Conservation (phyloP, 1,284 basidiomycete genomes). For the Vanrija sp. region DNA sequence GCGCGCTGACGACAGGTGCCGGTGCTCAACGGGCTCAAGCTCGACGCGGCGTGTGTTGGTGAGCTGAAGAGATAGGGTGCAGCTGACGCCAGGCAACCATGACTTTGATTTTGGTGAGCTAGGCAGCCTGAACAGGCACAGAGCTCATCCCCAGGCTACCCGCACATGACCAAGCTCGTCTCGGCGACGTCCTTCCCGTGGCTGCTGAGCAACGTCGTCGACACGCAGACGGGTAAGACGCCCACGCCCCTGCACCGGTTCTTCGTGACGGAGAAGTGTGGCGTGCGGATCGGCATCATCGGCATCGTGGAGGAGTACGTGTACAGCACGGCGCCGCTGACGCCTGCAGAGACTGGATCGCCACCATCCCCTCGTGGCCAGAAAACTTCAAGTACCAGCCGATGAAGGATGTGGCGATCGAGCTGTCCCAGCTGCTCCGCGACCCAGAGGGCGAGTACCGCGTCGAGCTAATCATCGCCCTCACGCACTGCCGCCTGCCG, state of each 20-base stretch:
- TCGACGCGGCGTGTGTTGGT: conserved; percentile 46
- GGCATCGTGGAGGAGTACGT: conserved; percentile 76
- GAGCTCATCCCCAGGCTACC: conserved; percentile 58
- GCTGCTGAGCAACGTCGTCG: conserved; percentile 71
- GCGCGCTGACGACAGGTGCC: conserved; percentile 58
- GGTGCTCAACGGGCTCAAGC: conserved; percentile 60
- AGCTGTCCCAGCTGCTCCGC: conserved; percentile 66
- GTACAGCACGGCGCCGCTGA: neutral
- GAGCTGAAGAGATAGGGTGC: conserved; percentile 9
- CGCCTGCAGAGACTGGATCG: conserved; percentile 70
- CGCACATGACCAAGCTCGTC: conserved; percentile 71
- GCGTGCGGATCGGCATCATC: conserved; percentile 69
- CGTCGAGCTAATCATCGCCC: conserved; percentile 73
- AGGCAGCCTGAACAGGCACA: neutral
- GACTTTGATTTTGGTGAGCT: conserved; percentile 68
- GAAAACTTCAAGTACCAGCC: conserved; percentile 64
- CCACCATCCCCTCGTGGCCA: conserved; percentile 78
- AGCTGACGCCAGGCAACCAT: conserved; percentile 62
- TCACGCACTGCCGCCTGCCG: conserved; percentile 73
- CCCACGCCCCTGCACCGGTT: conserved; percentile 61
- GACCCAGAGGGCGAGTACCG: conserved; percentile 64
- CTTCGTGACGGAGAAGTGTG: conserved; percentile 62
- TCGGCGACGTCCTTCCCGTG: conserved; percentile 65
- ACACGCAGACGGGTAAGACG: conserved; percentile 58
- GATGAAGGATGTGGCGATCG: conserved; percentile 62